Conservation (phyloP, 352 stramenopile genomes). For the Phytopythium mirpurense region DNA sequence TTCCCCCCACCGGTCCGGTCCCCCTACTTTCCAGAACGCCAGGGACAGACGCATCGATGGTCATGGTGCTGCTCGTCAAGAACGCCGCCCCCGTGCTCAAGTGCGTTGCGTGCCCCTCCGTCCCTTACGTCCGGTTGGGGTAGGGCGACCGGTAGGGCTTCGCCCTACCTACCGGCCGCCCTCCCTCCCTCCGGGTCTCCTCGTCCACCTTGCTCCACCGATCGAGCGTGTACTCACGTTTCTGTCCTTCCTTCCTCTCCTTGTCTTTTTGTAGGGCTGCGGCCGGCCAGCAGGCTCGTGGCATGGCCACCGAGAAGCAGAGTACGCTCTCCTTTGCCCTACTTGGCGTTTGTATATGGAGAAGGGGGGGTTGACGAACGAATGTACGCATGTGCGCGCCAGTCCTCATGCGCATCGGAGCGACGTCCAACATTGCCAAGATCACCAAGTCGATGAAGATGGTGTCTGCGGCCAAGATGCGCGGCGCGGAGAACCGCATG, state of each 20-base stretch:
- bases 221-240: no score
- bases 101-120: slow-evolving; percentile 16
- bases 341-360: background rate
- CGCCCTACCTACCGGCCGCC: background rate
- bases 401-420: slow-evolving; percentile 95
- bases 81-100: slow-evolving; percentile 45
- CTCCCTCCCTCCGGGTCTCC: background rate
- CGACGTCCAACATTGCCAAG: slow-evolving; percentile 99
- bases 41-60: slow-evolving; percentile 23
- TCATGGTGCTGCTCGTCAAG: slow-evolving; percentile 51
- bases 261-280: slow-evolving; percentile 30
- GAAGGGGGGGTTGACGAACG: slow-evolving; percentile 1
- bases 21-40: slow-evolving; percentile 11
- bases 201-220: no score
- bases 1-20: background rate
- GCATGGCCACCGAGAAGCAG: slow-evolving; percentile 99
- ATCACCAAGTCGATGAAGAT: slow-evolving; percentile 99
- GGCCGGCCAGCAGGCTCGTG: slow-evolving; percentile 77
- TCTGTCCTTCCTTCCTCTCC: no score
- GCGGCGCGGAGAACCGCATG: slow-evolving; percentile 93
- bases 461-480: slow-evolving; percentile 99
- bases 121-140: background rate
- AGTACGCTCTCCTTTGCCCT: slow-evolving; percentile 54
- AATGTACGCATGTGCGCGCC: background rate
- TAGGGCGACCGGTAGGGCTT: background rate